Evolutionary conservation across 345 rosid species (phyloP).

Genomic region (Citrus sp.): DNA sequence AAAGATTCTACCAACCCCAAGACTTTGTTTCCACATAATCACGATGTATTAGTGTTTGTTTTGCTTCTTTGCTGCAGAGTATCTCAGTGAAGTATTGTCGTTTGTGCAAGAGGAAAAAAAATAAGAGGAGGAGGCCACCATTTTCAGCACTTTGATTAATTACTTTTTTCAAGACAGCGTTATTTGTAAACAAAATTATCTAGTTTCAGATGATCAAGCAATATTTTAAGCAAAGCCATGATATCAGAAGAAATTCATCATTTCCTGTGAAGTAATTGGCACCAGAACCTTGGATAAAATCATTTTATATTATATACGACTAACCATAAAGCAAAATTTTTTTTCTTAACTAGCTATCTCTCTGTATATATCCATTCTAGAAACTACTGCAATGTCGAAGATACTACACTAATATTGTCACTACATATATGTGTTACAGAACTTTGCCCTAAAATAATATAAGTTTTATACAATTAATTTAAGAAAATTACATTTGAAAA

Average conservation of each 20-base stretch:
- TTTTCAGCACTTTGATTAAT: not conserved
- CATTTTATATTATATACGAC: no score
- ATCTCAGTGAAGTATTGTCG: constrained; percentile 15
- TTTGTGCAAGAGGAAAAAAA: not conserved
- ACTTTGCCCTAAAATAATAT: not conserved
- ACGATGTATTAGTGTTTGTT: not conserved
- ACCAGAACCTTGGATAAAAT: not conserved
- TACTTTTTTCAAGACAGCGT: not conserved
- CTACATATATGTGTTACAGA: not conserved
- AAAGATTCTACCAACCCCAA: constrained; percentile 23
- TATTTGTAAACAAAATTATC: not conserved
- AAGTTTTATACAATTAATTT: no score
- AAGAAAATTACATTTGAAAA: no score
- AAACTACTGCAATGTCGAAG: not conserved
- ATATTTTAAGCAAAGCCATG: not conserved
- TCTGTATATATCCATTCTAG: not conserved
- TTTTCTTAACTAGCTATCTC: not conserved
- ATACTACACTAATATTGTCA: not conserved
- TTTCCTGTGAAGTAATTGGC: not conserved
- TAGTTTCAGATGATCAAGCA: not conserved
- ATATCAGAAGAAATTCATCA: not conserved
- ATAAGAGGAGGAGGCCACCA: not conserved
- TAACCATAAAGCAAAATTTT: not conserved
- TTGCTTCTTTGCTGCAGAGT: constrained; percentile 4
- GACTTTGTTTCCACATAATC: not conserved